Conservation (phyloP, 352 stramenopile genomes). For the Pythium dissotocum region DNA sequence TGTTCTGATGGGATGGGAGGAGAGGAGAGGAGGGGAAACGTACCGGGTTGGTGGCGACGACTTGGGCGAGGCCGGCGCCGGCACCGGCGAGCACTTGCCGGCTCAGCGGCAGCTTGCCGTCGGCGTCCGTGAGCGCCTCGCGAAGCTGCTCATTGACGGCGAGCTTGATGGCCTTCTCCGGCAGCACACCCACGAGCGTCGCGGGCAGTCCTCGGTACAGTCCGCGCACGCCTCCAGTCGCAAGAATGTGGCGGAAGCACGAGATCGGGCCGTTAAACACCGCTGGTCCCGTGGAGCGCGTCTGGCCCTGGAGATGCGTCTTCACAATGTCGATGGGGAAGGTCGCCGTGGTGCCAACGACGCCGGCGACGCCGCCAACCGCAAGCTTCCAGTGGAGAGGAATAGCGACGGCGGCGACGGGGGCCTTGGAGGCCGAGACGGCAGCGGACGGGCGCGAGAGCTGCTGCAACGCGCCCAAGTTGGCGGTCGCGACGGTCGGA, state of each 20-base stretch:
- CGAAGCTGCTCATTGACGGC: constrained; percentile 91
- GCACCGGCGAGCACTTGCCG: constrained; percentile 70
- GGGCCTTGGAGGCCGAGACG: constrained; percentile 4
- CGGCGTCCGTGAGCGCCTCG: constrained; percentile 58
- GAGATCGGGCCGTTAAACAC: constrained; percentile 65
- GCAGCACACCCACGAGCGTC: constrained; percentile 82
- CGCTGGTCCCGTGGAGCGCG: constrained; percentile 34
- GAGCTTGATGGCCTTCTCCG: constrained; percentile 92
- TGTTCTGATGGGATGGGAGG: neutral
- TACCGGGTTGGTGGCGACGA: constrained; percentile 87
- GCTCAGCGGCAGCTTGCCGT: constrained; percentile 59
- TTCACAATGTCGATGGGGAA: constrained; percentile 95
- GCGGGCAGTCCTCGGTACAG: constrained; percentile 78
- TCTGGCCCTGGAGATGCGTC: constrained; percentile 89
- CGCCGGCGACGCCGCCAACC: constrained; percentile 83
- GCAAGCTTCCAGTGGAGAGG: constrained; percentile 83
- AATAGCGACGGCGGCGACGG: constrained; percentile 32
- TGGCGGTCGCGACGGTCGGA: constrained; percentile 17
- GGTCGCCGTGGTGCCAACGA: constrained; percentile 79
- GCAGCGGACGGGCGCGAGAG: constrained; percentile 25
- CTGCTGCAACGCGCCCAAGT: constrained; percentile 17
- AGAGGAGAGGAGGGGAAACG: constrained; percentile 15
- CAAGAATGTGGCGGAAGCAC: constrained; percentile 72
- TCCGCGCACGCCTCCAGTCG: constrained; percentile 62
- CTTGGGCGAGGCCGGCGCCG: constrained; percentile 77